These are phyloP conservation scores for Phyllosticta citrichinensis DNA, from an alignment of 2,329 filamentous ascomycete genomes.

Conservation along the genomic window DNA sequence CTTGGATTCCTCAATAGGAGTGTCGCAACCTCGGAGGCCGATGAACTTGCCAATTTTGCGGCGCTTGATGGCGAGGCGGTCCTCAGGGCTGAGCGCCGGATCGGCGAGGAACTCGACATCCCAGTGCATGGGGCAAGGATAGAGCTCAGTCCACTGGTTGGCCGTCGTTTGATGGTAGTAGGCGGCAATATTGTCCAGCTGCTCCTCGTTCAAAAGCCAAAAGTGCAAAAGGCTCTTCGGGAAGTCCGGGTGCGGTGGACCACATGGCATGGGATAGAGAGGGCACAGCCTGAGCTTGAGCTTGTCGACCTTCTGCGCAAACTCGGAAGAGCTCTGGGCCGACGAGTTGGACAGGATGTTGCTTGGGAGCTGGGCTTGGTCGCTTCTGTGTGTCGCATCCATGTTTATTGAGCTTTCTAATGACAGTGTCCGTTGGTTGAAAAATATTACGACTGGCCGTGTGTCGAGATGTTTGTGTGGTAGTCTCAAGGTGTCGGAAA, in stretches of 20 bases:
- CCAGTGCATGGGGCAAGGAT: conserved; percentile 63
- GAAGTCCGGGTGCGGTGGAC: conserved; percentile 54
- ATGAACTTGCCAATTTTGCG: conserved; percentile 65
- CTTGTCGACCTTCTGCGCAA: conserved; percentile 52
- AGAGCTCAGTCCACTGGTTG: conserved; percentile 44
- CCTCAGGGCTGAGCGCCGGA: conserved; percentile 25
- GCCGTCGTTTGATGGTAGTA: conserved; percentile 65
- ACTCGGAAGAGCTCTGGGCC: conserved; percentile 28
- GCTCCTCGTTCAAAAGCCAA: conserved; percentile 60
- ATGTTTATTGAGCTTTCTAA: neutral
- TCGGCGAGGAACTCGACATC: conserved; percentile 29
- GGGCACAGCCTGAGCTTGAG: conserved; percentile 58
- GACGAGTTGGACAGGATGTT: neutral
- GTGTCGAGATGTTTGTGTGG: neutral
- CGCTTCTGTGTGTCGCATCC: neutral
- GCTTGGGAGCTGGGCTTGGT: neutral
- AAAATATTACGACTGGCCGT: neutral
- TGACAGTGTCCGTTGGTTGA: neutral
- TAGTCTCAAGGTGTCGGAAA: neutral
- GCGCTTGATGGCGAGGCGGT: conserved; percentile 47
- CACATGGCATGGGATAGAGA: conserved; percentile 47
- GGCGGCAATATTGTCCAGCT: conserved; percentile 59
- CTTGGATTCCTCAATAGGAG: conserved; percentile 38
- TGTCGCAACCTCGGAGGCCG: conserved; percentile 55
- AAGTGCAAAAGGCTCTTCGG: conserved; percentile 58